Percentiles rank a stretch among this genome's conserved stretches.
These are phyloP conservation scores for Sutorius eximius DNA, from an alignment of 1,284 basidiomycete species.

Conservation along the genomic window DNA sequence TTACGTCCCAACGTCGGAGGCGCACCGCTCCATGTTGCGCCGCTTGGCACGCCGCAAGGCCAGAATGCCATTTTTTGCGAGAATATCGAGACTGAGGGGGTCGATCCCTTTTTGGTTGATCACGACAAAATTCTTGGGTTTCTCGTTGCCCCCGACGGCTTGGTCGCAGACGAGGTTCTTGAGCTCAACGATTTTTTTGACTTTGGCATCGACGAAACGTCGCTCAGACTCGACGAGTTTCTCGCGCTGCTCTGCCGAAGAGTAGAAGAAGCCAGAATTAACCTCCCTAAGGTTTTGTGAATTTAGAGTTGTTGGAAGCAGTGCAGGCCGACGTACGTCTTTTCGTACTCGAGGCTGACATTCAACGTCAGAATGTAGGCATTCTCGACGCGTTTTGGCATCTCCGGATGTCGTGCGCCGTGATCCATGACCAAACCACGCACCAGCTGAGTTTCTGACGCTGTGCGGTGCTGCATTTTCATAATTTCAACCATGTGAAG, in stretches of 20 bases:
- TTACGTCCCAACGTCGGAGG: constrained; percentile 26
- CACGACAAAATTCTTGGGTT: constrained; percentile 88
- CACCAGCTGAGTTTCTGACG: constrained; percentile 96
- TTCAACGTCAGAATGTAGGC: constrained; percentile 95
- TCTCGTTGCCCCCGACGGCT: constrained; percentile 76
- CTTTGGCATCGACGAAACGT: constrained; percentile 90
- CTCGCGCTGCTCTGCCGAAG: constrained; percentile 96
- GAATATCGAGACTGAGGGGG: constrained; percentile 93
- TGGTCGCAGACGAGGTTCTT: constrained; percentile 97
- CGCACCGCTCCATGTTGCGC: constrained; percentile 93
- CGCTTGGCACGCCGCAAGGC: constrained; percentile 95
- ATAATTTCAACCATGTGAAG: constrained; percentile 99
- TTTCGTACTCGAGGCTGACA: constrained; percentile 98
- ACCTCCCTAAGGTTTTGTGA: constrained; percentile 72
- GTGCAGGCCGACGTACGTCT: constrained; percentile 72
- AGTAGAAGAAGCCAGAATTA: constrained; percentile 99
- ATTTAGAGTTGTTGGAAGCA: constrained; percentile 21
- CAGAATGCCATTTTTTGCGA: constrained; percentile 96
- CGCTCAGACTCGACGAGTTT: constrained; percentile 98
- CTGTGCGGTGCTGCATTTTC: constrained; percentile 99
- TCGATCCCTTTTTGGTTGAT: constrained; percentile 99
- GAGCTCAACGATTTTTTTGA: constrained; percentile 96
- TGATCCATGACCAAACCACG: constrained; percentile 95
- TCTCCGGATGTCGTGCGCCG: constrained; percentile 96
- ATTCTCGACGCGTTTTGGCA: constrained; percentile 98